These are phyloP conservation scores for Selaginella tamariscina DNA, from an alignment of 75 land plant genomes.

Conservation along the genomic window DNA sequence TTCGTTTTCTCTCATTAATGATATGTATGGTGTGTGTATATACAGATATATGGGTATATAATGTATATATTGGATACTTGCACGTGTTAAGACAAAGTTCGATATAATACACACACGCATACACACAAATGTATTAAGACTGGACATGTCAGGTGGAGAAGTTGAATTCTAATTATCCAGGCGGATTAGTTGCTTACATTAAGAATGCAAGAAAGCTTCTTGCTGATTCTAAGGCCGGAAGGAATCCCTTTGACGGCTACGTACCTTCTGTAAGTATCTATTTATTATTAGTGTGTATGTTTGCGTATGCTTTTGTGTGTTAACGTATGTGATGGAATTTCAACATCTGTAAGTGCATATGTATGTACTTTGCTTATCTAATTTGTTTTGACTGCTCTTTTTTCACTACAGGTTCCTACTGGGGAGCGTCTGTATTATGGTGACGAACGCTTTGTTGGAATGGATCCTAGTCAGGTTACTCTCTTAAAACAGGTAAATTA, in stretches of 20 bases:
- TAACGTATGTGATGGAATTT: too few relatives aligned
- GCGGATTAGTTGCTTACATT: constrained; percentile 70
- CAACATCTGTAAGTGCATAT: too few relatives aligned
- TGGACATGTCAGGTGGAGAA: constrained; percentile 37
- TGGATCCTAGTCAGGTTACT: constrained; percentile 60
- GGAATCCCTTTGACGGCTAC: constrained; percentile 89
- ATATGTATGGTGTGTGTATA: constrained; percentile 16
- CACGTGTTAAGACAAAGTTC: not conserved
- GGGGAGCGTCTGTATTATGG: constrained; percentile 75
- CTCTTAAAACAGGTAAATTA: constrained; percentile 81
- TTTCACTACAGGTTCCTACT: constrained; percentile 53
- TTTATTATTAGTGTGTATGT: too few relatives aligned
- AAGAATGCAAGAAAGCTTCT: constrained; percentile 71
- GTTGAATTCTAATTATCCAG: constrained; percentile 79
- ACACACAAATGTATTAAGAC: not conserved
- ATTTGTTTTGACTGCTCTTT: not conserved
- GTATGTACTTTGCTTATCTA: too few relatives aligned
- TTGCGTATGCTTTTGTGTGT: too few relatives aligned
- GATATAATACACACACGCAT: not conserved
- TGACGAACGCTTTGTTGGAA: constrained; percentile 72
- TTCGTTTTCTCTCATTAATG: not conserved
- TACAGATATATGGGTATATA: not conserved
- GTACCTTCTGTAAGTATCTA: constrained; percentile 59
- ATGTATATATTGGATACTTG: not conserved
- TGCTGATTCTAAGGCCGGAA: constrained; percentile 80